A percentile compares a stretch with the other conserved stretches of the same genome.
phyloP scores from a whole-genome alignment of 2,329 filamentous ascomycete species.

The Ophiognomonia clavigignenti-juglandacearum region DNA sequence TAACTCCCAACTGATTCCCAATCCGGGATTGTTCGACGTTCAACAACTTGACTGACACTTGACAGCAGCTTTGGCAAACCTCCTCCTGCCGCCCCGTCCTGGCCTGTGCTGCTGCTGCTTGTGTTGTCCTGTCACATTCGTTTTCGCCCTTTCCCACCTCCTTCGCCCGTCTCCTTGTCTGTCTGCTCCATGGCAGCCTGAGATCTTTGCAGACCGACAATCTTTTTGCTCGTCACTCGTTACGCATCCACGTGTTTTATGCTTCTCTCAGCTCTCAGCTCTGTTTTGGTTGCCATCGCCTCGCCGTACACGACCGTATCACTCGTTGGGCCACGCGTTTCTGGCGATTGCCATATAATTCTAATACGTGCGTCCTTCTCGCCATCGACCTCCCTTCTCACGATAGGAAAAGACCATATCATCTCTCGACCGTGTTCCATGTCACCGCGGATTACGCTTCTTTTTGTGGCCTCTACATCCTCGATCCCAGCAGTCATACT shows the following conservation, averaged over 20 bases:
- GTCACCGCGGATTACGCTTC: neutral
- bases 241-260: neutral
- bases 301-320: neutral
- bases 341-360: neutral
- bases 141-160: neutral
- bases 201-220: neutral
- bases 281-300: neutral
- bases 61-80: too few relatives aligned
- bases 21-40: too few relatives aligned
- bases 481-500: neutral
- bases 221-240: neutral
- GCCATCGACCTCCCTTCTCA: too few relatives aligned
- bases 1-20: too few relatives aligned
- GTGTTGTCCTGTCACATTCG: neutral
- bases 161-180: neutral
- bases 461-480: neutral
- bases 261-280: too few relatives aligned
- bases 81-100: too few relatives aligned
- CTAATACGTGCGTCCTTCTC: neutral
- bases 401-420: too few relatives aligned
- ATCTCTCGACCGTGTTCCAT: neutral
- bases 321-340: neutral
- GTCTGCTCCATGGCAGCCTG: neutral
- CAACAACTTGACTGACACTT: too few relatives aligned
- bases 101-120: too few relatives aligned